Evolutionary conservation across 2,329 filamentous ascomycete species (phyloP).

Genomic region (Xylariaceae sp.): DNA sequence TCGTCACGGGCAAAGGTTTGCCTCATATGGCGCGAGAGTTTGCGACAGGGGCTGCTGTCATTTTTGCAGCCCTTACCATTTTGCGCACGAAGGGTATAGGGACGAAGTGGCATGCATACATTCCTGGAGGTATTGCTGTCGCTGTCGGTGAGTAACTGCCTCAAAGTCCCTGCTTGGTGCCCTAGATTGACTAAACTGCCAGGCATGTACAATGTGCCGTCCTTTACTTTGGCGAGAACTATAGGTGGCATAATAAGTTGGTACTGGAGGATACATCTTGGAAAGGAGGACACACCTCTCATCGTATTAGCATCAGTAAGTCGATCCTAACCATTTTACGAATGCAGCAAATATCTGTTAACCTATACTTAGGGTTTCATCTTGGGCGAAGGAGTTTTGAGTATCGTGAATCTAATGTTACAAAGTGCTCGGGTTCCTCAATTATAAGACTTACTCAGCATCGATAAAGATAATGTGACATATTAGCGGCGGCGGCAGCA

Average conservation of each 20-base stretch:
- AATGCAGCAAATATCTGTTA: slow-evolving; percentile 2
- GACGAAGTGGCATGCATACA: slow-evolving; percentile 71
- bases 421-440: slow-evolving; percentile 80
- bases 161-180: not conserved
- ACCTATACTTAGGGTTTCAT: slow-evolving; percentile 71
- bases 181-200: slow-evolving; percentile 9
- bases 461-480: too few relatives aligned
- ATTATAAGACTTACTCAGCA: slow-evolving; percentile 49
- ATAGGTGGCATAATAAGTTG: slow-evolving; percentile 77
- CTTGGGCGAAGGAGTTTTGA: slow-evolving; percentile 87
- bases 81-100: slow-evolving; percentile 66
- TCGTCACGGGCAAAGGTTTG: slow-evolving; percentile 89
- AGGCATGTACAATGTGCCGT: slow-evolving; percentile 98
- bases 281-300: slow-evolving; percentile 71
- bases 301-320: slow-evolving; percentile 81
- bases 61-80: slow-evolving; percentile 76
- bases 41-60: slow-evolving; percentile 68
- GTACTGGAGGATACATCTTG: slow-evolving; percentile 71
- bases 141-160: slow-evolving; percentile 72
- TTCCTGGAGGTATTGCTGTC: slow-evolving; percentile 94
- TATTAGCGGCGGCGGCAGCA: too few relatives aligned
- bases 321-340: slow-evolving; percentile 16
- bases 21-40: slow-evolving; percentile 84
- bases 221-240: slow-evolving; percentile 88
- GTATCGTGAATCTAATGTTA: slow-evolving; percentile 85